Base-by-base conservation (phyloP, 805 yeast genomes). In the Starmerella stellata region DNA sequence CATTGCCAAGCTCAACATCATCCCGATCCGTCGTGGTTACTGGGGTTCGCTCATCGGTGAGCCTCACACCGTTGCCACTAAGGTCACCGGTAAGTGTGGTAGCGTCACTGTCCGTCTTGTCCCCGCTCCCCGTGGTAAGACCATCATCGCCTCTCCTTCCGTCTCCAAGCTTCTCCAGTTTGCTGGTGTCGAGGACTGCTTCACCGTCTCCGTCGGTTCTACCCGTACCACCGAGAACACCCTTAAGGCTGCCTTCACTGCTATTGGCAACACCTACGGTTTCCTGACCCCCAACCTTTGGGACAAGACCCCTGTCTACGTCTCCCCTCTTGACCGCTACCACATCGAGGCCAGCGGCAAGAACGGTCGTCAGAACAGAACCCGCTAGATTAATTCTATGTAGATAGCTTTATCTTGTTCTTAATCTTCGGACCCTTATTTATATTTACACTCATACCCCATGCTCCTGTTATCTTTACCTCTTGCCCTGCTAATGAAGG, bases 51-150 rank as follows among this genome's bases (percentile, higher is more conserved):
- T 83, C 76, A 80, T 90, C 69, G 98, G 98, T 78, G 78, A 80
- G 69, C 98, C 98, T 64, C 98, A 90, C 79, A 80, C 98, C 55
- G 78, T 87, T 64, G 87, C 95, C 61, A 69, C 77, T 70, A 90
- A 90, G 83, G 82, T 85, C 65, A 78, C 96, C 56, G 98, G 98
- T 74, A 90, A 87, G 83, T 90, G 96, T 75, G 98, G 98, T 78
- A 87, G 96, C 69, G 96, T 90, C 63, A 66, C 78, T 51, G 95
- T 87, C 56, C 83, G 98, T 77, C 57, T 90, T 65, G 85, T 90
- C 64, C 98, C 98, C 69, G 98, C 98, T 56, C 96, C 98, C 77
- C 90, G 98, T 77, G 98, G 98, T 87, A 83, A 93, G 67, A 96
- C 95, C 79, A 81, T 90, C 64, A 95, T 90, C 59, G 98, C 98